These are phyloP conservation scores for Umbelopsis ramanniana DNA, from an alignment of 192 early-diverging fungal genomes.

Conservation along the genomic window DNA sequence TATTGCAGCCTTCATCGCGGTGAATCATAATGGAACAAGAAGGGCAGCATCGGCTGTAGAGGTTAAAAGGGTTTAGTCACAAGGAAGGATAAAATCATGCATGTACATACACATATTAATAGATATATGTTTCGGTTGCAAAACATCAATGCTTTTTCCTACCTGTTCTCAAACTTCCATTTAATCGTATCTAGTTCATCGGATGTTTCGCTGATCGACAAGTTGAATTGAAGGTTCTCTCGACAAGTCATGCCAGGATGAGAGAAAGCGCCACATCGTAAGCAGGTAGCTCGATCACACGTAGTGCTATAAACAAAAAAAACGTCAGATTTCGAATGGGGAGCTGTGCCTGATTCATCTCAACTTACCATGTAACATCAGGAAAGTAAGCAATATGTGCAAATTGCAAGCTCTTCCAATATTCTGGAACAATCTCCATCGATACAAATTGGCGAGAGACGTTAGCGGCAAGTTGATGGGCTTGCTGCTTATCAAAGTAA, in stretches of 20 bases:
- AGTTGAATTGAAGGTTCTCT: constrained; percentile 45
- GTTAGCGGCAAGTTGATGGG: neutral
- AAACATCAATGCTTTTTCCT: neutral
- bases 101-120: too few relatives aligned
- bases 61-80: neutral
- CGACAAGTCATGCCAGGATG: constrained; percentile 48
- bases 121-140: too few relatives aligned
- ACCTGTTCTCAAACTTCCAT: constrained; percentile 43
- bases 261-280: constrained; percentile 54
- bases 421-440: constrained; percentile 42
- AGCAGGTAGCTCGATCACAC: constrained; percentile 46
- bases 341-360: too few relatives aligned
- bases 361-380: constrained; percentile 49
- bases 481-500: neutral
- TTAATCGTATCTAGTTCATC: constrained; percentile 32
- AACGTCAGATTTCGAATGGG: too few relatives aligned
- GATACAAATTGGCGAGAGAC: constrained; percentile 9
- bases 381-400: constrained; percentile 56
- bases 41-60: constrained; percentile 62
- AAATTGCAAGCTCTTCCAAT: constrained; percentile 64
- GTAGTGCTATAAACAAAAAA: neutral
- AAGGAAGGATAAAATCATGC: too few relatives aligned
- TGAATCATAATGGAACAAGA: constrained; percentile 70
- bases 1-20: constrained; percentile 74
- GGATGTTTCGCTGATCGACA: constrained; percentile 6